Conservation (phyloP, 1,139 yeast species). For the Citeromyces hawaiiensis region DNA sequence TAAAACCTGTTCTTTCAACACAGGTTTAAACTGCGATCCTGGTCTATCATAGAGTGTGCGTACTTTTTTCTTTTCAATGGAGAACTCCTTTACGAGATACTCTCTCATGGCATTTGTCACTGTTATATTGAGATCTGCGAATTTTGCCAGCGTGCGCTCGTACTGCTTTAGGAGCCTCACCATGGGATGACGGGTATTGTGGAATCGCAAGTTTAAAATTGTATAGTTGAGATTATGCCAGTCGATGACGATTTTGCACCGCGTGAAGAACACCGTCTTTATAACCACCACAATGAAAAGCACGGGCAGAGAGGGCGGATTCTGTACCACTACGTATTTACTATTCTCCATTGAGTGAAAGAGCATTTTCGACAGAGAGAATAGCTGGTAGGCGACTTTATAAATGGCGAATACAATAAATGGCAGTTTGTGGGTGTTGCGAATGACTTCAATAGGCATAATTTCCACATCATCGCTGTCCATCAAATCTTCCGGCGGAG, state of each 20-base stretch:
- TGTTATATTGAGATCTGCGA: slow-evolving; percentile 60
- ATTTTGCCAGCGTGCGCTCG: slow-evolving; percentile 44
- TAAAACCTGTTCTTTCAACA: slow-evolving; percentile 14
- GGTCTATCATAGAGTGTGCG: slow-evolving; percentile 64
- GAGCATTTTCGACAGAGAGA: slow-evolving; percentile 29
- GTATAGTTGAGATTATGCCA: slow-evolving; percentile 96
- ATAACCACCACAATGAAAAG: slow-evolving; percentile 49
- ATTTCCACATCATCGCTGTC: slow-evolving; percentile 41
- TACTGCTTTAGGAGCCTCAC: slow-evolving; percentile 46
- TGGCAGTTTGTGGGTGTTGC: slow-evolving; percentile 30
- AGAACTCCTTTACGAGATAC: slow-evolving; percentile 43
- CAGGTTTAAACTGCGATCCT: slow-evolving; percentile 51
- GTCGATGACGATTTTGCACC: slow-evolving; percentile 63
- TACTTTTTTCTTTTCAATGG: slow-evolving; percentile 23
- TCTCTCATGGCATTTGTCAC: slow-evolving; percentile 69
- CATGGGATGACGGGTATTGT: slow-evolving; percentile 40
- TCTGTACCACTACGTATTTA: slow-evolving; percentile 60
- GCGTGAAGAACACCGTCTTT: slow-evolving; percentile 24
- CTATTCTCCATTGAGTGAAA: slow-evolving; percentile 42
- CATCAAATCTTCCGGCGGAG: slow-evolving; percentile 33
- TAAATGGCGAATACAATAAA: slow-evolving; percentile 42
- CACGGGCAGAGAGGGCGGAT: slow-evolving; percentile 89
- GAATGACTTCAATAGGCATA: slow-evolving; percentile 31
- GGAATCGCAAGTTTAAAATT: slow-evolving; percentile 56
- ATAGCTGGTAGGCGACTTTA: slow-evolving; percentile 49